Evolutionary conservation across 768 basidiomycete species (phyloP).

Genomic region (Boletus pseudopeckii): DNA sequence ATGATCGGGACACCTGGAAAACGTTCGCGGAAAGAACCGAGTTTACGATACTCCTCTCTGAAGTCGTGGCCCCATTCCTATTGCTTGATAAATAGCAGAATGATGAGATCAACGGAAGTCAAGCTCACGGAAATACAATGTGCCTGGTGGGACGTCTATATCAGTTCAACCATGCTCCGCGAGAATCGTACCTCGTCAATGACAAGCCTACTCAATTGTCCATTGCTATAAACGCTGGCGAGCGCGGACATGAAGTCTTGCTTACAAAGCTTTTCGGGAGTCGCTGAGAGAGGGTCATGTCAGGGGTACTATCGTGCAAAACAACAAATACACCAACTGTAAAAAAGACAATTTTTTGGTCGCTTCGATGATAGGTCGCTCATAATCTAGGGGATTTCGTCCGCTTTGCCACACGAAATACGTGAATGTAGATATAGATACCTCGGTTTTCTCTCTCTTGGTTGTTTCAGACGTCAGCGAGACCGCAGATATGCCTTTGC

Average conservation of each 20-base stretch:
- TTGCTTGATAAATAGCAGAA: not conserved
- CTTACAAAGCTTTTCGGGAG: constrained; percentile 69
- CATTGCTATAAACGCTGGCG: constrained; percentile 46
- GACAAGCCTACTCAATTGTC: constrained; percentile 67
- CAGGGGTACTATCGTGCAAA: not conserved
- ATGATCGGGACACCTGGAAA: constrained; percentile 77
- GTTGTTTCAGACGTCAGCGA: constrained; percentile 67
- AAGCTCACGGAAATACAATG: constrained; percentile 76
- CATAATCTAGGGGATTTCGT: constrained; percentile 46
- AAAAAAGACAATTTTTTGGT: constrained; percentile 61
- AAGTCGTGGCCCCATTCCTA: constrained; percentile 89
- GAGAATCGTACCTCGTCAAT: constrained; percentile 65
- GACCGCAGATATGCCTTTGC: constrained; percentile 52
- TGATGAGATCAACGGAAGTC: not conserved
- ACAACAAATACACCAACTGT: constrained; percentile 47
- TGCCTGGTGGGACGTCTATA: constrained; percentile 44
- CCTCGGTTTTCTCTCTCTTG: constrained; percentile 51
- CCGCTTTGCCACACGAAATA: not conserved
- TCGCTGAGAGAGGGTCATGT: constrained; percentile 43
- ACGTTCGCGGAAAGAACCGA: constrained; percentile 65
- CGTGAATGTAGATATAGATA: constrained; percentile 29
- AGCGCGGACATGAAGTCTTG: constrained; percentile 53
- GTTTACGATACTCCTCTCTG: constrained; percentile 64
- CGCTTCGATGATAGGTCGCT: constrained; percentile 57
- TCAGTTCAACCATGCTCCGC: constrained; percentile 1